Evolutionary conservation across 768 basidiomycete genomes (phyloP), one percentile per base, ranked within the genome.

Genomic region (Leccinum pellstonianum): DNA sequence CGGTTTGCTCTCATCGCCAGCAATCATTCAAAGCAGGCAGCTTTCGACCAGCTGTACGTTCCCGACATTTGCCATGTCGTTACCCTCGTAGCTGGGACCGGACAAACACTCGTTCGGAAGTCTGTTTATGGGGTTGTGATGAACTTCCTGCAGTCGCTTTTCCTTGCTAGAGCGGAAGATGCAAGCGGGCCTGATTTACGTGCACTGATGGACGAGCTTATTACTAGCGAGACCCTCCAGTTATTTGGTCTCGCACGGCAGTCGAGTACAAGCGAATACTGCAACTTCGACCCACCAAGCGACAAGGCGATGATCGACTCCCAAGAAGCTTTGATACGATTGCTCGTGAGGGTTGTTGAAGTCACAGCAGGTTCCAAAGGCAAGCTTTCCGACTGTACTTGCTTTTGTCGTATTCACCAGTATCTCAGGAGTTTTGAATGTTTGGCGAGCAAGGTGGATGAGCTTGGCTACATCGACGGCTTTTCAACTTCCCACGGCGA

Each of bases 391-490:
- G 27, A 23, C 1, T n/a, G 10, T 29, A 11, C 49, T 21, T 33
- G 6, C 5, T 3, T 27, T 41, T 52, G 11, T 53, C 27, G 41
- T 49, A 38, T 53, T 71, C 35, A 70, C 33, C 47, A 52, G 66
- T 50, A 61, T 51, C 56, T 21, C 56, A 91, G 91, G 87, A 11
- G 73, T 93, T 3, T 75, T 90, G 31, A 97, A 97, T 68, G 83
- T 90, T 3, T 97, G 95, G 95, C 83, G 90, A 59, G 92, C 94
- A 27, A 82, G 95, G 37, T 96, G 94, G 93, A 94, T 94, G 89
- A 86, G 91, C 46, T 72, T 97, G 58, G 85, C 93, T 14, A 90
- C 91, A 1, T 86, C 91, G 1, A 91, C 90, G 0, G 93, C 94
- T 21, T 96, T 96, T 77, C 95, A 96, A 67, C 82, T 89, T 51